Percentiles rank a stretch among this genome's conserved stretches.
phyloP scores from a whole-genome alignment of 2,329 filamentous ascomycete species.

The Fusarium citri region DNA sequence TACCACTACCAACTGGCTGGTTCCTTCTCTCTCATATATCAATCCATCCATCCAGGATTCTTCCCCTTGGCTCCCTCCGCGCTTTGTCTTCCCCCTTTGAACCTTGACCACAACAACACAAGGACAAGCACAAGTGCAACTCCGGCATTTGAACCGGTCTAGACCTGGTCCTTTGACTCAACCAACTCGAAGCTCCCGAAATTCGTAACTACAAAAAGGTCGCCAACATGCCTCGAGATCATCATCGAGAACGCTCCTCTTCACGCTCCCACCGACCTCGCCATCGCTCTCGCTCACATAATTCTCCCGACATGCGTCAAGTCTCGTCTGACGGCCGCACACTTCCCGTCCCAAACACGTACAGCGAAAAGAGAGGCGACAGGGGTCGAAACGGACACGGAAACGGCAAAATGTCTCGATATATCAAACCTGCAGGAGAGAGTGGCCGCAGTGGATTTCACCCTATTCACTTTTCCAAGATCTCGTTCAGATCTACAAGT shows the following conservation, averaged over 20 bases:
- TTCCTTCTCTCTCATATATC: not conserved
- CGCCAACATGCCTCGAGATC: constrained; percentile 26
- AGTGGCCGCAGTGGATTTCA: constrained; percentile 60
- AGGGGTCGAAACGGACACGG: not conserved
- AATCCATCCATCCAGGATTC: not conserved
- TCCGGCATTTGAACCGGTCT: constrained; percentile 2
- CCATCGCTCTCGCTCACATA: constrained; percentile 32
- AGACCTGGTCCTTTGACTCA: constrained; percentile 1
- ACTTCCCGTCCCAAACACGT: constrained; percentile 47
- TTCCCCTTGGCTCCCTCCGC: constrained; percentile 5
- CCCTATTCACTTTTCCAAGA: constrained; percentile 56
- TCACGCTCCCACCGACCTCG: constrained; percentile 32
- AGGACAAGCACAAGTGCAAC: not conserved
- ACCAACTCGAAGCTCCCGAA: not conserved
- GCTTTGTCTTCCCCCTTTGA: not conserved
- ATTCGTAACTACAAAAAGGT: constrained; percentile 8
- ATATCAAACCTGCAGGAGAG: constrained; percentile 54
- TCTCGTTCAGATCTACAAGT: constrained; percentile 58
- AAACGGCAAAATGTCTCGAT: constrained; percentile 25
- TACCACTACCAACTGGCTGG: not conserved
- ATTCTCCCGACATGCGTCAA: constrained; percentile 22
- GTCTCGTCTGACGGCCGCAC: constrained; percentile 23
- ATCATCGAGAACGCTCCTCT: constrained; percentile 27
- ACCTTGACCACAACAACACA: not conserved
- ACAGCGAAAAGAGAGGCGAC: constrained; percentile 30